Evolutionary conservation across 352 stramenopile species (phyloP), one percentile per base, ranked within the genome.

Genomic region (Phytopythium montanum): DNA sequence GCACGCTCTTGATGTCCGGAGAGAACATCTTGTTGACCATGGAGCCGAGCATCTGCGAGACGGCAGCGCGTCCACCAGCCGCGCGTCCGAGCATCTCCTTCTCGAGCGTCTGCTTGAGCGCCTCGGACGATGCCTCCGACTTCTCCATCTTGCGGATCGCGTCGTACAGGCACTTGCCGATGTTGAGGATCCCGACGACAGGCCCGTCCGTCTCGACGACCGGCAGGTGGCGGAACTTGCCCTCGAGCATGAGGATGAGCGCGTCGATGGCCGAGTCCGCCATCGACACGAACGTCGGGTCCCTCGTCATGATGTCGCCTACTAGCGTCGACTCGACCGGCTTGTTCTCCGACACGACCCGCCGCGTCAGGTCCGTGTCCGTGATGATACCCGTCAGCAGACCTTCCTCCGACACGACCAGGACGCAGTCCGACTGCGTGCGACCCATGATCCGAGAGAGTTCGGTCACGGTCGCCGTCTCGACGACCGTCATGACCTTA

Each of bases 121-220:
- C 73, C 9, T 73, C 66, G 9, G 83, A 90, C n/a, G 81, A 92
- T 44, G 86, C 65, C 57, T 92, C 82, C n/a, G 81, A 85, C 61
- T 94, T 94, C 66, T 99, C 97, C 66, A 99, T 96, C 65, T 98
- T 98, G 7, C 80, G 81, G 56, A 99, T 99, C 4, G 96, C 97
- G 76, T 99, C 96, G 78, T 99, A 98, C 59, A 99, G 61, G 62
- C 97, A 99, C 70, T 99, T 99, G 13, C 94, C 96, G 74, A 99
- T 99, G 75, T 98, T 97, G 23, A 99, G 69, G 42, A 99, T 88
- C 13, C 97, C 97, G 7, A 98, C 92, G 6, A 99, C 94, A 1
- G 81, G 85, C 0, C 86, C 88, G 23, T 78, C 70, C 49, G 73
- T 80, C 51, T 95, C 85, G 1, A 95, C 79, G 13, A 96, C 88